Conservation (phyloP, 2,329 filamentous ascomycete species). For the Dendrostoma leiphaemia region DNA sequence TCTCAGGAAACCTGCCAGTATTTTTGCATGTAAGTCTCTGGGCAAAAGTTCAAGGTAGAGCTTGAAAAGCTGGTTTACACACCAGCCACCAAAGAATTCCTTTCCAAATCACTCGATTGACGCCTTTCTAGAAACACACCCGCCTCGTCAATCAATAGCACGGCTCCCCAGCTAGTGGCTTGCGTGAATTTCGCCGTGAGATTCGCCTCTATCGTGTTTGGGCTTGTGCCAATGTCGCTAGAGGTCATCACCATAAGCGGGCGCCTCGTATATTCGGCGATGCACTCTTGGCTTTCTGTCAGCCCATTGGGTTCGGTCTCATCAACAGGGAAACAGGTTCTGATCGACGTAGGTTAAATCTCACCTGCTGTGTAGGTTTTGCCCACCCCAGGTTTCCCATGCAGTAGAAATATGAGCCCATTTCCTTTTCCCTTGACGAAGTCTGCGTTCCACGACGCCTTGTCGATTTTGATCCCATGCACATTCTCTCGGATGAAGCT, state of each 20-base stretch:
- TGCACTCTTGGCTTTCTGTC: no score
- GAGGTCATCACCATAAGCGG: constrained; percentile 31
- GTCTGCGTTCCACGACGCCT: constrained; percentile 1
- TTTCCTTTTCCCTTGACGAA: constrained; percentile 7
- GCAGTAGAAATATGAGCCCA: constrained; percentile 1
- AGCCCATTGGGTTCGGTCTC: no score
- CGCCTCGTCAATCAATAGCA: constrained; percentile 31
- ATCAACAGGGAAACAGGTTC: no score
- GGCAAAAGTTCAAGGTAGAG: neutral
- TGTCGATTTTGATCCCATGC: constrained; percentile 15
- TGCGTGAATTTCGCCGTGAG: constrained; percentile 14
- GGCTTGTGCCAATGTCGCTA: constrained; percentile 26
- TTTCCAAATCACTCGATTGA: constrained; percentile 23
- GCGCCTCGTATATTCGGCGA: constrained; percentile 29
- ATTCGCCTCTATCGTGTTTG: neutral
- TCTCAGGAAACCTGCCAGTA: constrained; percentile 26
- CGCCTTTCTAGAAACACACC: constrained; percentile 33
- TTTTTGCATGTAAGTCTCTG: no score
- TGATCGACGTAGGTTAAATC: no score
- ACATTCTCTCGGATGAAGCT: constrained; percentile 25
- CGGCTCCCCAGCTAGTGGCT: constrained; percentile 22
- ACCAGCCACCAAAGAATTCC: constrained; percentile 32
- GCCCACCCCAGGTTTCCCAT: constrained; percentile 3
- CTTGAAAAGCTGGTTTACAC: neutral
- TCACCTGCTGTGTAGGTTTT: constrained; percentile 26